Conservation (phyloP, 257 asterid species). For the Coffea canephora region DNA sequence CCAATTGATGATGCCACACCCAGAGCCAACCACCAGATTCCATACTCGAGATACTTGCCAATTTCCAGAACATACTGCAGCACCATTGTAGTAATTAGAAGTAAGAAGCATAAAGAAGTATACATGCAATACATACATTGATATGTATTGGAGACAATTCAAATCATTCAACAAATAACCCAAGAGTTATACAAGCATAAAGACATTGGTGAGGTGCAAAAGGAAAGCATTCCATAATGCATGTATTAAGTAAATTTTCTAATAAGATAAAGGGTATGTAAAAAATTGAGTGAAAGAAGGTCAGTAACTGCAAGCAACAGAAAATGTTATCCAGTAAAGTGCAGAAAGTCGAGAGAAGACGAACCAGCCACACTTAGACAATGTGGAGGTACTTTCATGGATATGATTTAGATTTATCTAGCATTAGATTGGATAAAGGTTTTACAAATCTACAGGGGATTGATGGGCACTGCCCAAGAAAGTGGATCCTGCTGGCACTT, state of each 20-base stretch:
- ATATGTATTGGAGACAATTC: background rate
- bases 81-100: conserved; percentile 14
- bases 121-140: background rate
- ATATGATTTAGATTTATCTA: background rate
- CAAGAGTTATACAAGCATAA: background rate
- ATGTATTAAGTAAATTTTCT: background rate
- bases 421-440: background rate
- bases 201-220: background rate
- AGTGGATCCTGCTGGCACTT: background rate
- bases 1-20: conserved; percentile 44
- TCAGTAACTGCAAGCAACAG: background rate
- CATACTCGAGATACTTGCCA: conserved; percentile 28
- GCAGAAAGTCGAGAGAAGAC: background rate
- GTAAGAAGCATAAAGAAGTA: background rate
- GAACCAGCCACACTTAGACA: background rate
- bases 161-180: background rate
- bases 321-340: background rate
- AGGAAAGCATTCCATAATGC: background rate
- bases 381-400: background rate
- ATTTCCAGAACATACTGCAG: conserved; percentile 32
- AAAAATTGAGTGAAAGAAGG: too few species aligned
- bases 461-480: background rate
- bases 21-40: conserved; percentile 44
- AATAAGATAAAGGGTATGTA: background rate
- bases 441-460: background rate